Evolutionary conservation across 805 yeast species (phyloP).

Genomic region (Jamesozyma lodderae): DNA sequence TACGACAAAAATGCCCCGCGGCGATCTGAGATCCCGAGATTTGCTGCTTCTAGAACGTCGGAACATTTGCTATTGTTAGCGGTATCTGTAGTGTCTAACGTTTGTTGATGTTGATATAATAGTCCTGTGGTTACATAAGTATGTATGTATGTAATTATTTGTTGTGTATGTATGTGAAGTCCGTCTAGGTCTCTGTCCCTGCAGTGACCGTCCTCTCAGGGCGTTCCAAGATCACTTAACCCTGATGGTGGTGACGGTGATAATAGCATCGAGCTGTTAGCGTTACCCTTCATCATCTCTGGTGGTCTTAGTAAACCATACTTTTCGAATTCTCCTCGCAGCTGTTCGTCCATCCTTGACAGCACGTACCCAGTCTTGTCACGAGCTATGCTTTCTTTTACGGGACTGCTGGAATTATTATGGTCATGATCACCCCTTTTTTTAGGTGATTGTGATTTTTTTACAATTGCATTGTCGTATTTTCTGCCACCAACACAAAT

Average conservation of each 20-base stretch:
- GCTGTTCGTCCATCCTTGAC: conserved; percentile 20
- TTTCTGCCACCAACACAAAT: conserved; percentile 68
- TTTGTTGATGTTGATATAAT: no score
- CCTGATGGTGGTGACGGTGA: conserved; percentile 15
- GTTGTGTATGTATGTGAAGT: no score
- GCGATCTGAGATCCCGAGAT: no score
- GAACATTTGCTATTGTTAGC: no score
- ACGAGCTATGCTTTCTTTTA: conserved; percentile 16
- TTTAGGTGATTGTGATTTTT: conserved; percentile 27
- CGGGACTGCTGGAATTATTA: conserved; percentile 15
- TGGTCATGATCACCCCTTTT: conserved; percentile 21
- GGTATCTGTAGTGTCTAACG: no score
- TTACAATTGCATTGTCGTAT: conserved; percentile 22
- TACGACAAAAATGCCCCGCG: no score
- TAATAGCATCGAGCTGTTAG: conserved; percentile 3
- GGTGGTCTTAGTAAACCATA: conserved; percentile 18
- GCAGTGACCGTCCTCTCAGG: no score
- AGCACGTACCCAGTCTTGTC: conserved; percentile 14
- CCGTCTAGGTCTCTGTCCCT: no score
- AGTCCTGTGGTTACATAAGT: no score
- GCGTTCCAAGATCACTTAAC: conserved; percentile 25
- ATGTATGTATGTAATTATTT: no score
- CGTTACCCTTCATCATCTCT: not conserved
- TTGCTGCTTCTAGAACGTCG: no score
- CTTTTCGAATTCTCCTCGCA: conserved; percentile 13